Evolutionary conservation across 1,284 basidiomycete species (phyloP), one percentile per base, ranked within the genome.

Genomic region (Calocybe gambosa): DNA sequence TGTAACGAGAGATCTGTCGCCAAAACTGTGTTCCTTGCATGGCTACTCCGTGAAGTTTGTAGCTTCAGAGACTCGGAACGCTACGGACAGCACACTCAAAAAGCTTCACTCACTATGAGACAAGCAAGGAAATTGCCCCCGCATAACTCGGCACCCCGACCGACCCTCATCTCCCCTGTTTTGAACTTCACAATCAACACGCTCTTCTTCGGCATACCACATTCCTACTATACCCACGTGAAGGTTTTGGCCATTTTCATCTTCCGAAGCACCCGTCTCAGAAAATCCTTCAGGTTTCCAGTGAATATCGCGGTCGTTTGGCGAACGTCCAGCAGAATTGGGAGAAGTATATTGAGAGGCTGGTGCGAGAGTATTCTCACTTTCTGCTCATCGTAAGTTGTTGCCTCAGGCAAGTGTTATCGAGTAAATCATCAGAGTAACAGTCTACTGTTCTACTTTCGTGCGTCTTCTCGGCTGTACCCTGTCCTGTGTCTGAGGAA

Each of bases 371-470:
- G 50, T 77, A 77, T 53, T 73, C 74, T 5, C 69, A 78, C 50
- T 77, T 78, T 49, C 61, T 78, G 18, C 65, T 78, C 5, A 71
- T 76, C 19, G 77, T 78, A 47, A 63, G 71, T 57, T 16, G 13
- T 29, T 40, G 46, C 49, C 31, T 45, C n/a, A 41, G 26, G 15
- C 46, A 13, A 44, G 29, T 42, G 31, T 39, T n/a, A n/a, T 38
- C 36, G 19, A 26, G 37, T 38, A 42, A 45, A 20, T 39, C 31
- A 26, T 43, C 28, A 19, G 36, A 15, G 5, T 42, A 19, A 31
- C 46, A 78, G 76, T 68, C 75, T n/a, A 78, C 77, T 18, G 75
- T 79, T 31, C 57, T 79, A n/a, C 69, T 79, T 39, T 75, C 74
- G 73, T 76, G 52, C 47, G 73, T 58, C 16, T 4, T 18, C 3